Percentiles rank a stretch among this genome's conserved stretches.
These are phyloP conservation scores for Vaccinium darrowii DNA, from an alignment of 148 eudicot genomes.

Conservation along the genomic window DNA sequence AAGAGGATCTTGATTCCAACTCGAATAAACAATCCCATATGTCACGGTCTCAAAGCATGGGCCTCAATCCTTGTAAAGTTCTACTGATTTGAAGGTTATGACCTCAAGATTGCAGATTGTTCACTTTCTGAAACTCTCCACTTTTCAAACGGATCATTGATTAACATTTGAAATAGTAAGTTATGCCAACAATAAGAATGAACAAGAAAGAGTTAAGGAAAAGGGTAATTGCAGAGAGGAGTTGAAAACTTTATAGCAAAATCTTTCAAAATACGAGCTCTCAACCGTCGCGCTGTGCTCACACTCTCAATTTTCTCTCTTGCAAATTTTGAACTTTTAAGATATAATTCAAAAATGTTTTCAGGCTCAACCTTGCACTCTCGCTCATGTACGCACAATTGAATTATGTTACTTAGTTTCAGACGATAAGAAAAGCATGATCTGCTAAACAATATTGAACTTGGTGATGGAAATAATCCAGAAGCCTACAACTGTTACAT, in stretches of 20 bases:
- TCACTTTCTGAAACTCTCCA: background rate
- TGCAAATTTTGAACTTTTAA: too few species aligned
- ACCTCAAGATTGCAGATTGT: background rate
- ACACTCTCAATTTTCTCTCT: too few species aligned
- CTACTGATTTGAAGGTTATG: background rate
- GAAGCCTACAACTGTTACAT: background rate
- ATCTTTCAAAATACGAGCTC: too few species aligned
- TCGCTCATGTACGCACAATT: too few species aligned
- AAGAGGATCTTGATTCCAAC: background rate
- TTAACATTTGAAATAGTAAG: background rate
- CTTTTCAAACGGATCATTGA: background rate
- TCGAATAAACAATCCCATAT: background rate
- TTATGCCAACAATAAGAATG: background rate
- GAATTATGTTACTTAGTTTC: too few species aligned
- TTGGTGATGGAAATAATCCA: background rate
- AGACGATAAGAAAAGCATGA: background rate
- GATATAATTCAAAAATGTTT: too few species aligned
- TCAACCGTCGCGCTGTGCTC: too few species aligned
- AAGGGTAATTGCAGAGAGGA: background rate
- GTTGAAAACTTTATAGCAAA: background rate
- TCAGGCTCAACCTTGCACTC: too few species aligned
- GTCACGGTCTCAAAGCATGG: background rate
- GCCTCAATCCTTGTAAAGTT: background rate
- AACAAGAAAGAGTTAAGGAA: background rate
- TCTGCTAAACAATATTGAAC: background rate